These are phyloP conservation scores for Amborella trichopoda DNA, from an alignment of 164 flowering plant species.

Conservation along the genomic window DNA sequence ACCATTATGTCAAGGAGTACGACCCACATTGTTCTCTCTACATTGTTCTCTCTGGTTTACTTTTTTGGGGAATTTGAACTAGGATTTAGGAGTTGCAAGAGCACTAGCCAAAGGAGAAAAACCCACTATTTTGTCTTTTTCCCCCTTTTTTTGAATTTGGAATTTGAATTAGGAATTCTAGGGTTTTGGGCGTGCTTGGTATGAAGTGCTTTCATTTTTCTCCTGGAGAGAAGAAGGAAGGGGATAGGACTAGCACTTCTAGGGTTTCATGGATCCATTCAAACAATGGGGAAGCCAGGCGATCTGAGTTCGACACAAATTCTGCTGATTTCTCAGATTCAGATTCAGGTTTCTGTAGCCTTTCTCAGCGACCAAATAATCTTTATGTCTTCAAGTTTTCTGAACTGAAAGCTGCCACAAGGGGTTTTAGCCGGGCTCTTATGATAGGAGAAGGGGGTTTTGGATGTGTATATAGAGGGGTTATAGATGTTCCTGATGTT, in stretches of 20 bases:
- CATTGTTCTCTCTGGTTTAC: no score
- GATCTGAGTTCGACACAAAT: slow-evolving; percentile 20
- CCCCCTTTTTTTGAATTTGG: not conserved
- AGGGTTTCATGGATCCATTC: slow-evolving; percentile 74
- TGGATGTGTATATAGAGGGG: slow-evolving; percentile 75
- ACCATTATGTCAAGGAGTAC: no score
- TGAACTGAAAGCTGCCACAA: slow-evolving; percentile 72
- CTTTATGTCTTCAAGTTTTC: slow-evolving; percentile 50
- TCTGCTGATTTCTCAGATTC: slow-evolving; percentile 23
- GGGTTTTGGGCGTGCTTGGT: not conserved
- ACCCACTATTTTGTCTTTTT: slow-evolving; percentile 2
- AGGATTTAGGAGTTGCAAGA: no score
- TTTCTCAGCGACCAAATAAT: slow-evolving; percentile 35
- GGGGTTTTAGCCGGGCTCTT: slow-evolving; percentile 57
- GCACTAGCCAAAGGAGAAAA: no score
- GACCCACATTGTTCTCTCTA: no score
- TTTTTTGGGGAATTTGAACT: no score
- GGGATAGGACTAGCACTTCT: slow-evolving; percentile 6
- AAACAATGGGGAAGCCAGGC: slow-evolving; percentile 20
- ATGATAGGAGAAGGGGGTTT: slow-evolving; percentile 94
- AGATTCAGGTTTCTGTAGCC: slow-evolving; percentile 16
- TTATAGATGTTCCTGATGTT: slow-evolving; percentile 23
- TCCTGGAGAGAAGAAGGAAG: slow-evolving; percentile 39
- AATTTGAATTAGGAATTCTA: not conserved
- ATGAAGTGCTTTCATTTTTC: slow-evolving; percentile 94